Percentiles rank a stretch among this genome's conserved stretches.
Evolutionary conservation across 352 stramenopile species (phyloP).

Genomic region (Chrysophaeum taylorii): DNA sequence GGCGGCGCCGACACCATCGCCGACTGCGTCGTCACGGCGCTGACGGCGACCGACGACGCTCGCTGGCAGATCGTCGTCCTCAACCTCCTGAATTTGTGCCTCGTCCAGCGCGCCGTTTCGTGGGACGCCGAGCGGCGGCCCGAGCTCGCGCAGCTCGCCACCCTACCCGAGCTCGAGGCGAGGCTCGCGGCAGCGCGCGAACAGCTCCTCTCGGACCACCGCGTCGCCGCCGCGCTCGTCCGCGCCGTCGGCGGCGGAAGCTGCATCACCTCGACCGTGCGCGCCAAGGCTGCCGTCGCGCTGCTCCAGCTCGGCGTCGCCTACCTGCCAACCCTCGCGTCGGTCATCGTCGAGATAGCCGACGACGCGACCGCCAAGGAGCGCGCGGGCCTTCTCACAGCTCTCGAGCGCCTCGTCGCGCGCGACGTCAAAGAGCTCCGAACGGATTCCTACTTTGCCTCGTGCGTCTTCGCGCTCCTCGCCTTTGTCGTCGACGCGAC

Average conservation of each 20-base stretch:
- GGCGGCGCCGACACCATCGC: background rate
- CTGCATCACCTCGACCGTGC: background rate
- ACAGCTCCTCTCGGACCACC: no score
- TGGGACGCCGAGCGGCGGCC: background rate
- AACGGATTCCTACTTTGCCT: background rate
- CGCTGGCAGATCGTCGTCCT: background rate
- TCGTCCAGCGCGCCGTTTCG: background rate
- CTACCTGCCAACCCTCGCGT: background rate
- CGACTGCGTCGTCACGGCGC: background rate
- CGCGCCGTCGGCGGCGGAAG: background rate
- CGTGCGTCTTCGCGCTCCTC: background rate
- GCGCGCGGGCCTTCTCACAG: background rate
- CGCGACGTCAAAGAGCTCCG: conserved; percentile 1
- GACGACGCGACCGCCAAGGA: background rate
- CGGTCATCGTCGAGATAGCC: background rate
- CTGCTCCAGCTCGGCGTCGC: background rate
- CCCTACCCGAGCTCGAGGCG: background rate
- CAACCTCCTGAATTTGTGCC: background rate
- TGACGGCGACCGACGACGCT: background rate
- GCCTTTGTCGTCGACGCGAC: background rate
- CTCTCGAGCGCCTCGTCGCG: background rate
- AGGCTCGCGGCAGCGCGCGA: background rate
- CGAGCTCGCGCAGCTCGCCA: background rate
- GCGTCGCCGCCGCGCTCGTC: background rate
- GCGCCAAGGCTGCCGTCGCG: background rate